Conservation (phyloP, 352 stramenopile species). For the Globisporangium takayamanum region DNA sequence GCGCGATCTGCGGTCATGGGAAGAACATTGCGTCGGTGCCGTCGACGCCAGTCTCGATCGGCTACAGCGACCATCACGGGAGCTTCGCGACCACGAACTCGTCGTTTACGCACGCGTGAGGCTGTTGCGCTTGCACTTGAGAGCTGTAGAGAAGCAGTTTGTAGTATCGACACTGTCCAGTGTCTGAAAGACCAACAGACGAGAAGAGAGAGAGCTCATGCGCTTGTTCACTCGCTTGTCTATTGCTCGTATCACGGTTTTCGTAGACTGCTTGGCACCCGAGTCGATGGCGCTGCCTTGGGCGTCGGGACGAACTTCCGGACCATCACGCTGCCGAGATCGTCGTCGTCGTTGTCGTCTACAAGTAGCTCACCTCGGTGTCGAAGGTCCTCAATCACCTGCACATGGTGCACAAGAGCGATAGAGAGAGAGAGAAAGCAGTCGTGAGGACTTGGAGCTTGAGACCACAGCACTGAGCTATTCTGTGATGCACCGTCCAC, state of each 20-base stretch:
- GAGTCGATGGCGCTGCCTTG: not conserved
- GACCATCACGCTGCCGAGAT: slow-evolving; percentile 9
- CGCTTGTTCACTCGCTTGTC: not conserved
- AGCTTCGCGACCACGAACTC: slow-evolving; percentile 14
- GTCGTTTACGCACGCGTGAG: slow-evolving; percentile 12
- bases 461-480: not conserved
- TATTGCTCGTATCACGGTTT: not conserved
- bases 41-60: slow-evolving; percentile 10
- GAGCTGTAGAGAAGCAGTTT: not conserved
- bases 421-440: not conserved
- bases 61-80: slow-evolving; percentile 8
- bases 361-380: slow-evolving; percentile 1
- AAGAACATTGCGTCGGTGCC: slow-evolving; percentile 24
- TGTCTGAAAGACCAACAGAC: no score
- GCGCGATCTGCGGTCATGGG: slow-evolving; percentile 70
- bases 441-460: not conserved
- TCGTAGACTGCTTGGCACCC: not conserved
- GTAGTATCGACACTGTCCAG: no score
- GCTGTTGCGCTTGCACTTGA: not conserved
- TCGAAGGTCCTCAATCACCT: slow-evolving; percentile 37
- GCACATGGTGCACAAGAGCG: not conserved
- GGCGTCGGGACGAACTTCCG: slow-evolving; percentile 1
- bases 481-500: not conserved
- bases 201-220: no score
- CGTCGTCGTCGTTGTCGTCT: slow-evolving; percentile 2